Percentiles rank a stretch among this genome's conserved stretches.
Conservation (phyloP, 441 rosid species). For the Syzygium malaccense region DNA sequence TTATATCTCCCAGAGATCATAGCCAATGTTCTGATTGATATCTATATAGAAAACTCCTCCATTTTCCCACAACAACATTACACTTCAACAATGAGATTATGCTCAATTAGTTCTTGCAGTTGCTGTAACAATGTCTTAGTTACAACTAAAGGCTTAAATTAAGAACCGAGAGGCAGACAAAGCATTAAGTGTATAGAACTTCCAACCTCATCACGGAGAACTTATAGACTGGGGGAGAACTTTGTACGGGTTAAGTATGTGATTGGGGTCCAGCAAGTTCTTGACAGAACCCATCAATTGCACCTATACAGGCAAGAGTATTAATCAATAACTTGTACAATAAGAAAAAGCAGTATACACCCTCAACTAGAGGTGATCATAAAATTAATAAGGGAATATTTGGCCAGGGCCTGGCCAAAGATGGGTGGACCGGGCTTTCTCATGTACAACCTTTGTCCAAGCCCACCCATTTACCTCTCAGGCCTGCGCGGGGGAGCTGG, state of each 20-base stretch:
- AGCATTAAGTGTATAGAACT: not conserved
- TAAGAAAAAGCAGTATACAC: not conserved
- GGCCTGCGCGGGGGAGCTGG: not conserved
- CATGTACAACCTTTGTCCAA: not conserved
- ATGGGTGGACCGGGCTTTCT: not conserved
- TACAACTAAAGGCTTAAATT: not conserved
- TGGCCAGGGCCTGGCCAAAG: not conserved
- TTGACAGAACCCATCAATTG: conserved; percentile 72
- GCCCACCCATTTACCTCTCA: not conserved
- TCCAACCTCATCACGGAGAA: conserved; percentile 23
- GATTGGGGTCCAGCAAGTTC: conserved; percentile 67
- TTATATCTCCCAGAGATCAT: not conserved
- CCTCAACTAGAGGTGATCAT: not conserved
- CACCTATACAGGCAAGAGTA: conserved; percentile 30
- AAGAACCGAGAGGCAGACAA: not conserved
- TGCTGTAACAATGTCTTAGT: not conserved
- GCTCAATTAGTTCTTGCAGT: not conserved
- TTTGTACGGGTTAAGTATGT: conserved; percentile 85
- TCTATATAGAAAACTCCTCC: not conserved
- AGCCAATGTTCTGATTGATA: not conserved
- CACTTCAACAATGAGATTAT: not conserved
- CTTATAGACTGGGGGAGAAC: conserved; percentile 52
- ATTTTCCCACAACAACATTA: not conserved
- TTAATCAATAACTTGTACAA: not conserved
- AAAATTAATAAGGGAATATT: not conserved